Base-by-base conservation (phyloP, 2,329 filamentous ascomycete species). In the Claviceps sp. region DNA sequence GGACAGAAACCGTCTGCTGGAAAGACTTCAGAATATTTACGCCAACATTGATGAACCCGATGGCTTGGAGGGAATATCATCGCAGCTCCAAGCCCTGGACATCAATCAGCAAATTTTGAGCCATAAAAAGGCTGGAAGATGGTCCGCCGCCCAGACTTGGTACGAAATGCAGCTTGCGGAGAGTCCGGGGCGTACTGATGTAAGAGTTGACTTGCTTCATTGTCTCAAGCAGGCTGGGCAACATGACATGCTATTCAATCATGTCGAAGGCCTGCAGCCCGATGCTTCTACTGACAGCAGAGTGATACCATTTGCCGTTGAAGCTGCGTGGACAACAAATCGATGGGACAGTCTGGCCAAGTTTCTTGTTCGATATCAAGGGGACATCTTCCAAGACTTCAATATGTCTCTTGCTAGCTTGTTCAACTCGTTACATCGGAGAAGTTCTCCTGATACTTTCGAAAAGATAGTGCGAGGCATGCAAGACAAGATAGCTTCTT, bases 11-110 rank as follows among this genome's bases (percentile, higher is more conserved):
- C 75, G 80, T 24, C 74, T 93, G 4, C 78, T 94, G 54, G 81
- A 88, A 58, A 81, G 84, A 55, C 72, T 98, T 24, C 91, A 97
- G 62, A 84, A 91, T 50, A 95, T 98, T 18, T 99, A 98, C 66
- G 88, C 88, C 1, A 86, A 96, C 60, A 97, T 99, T 55, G 93
- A 99, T 62, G 93, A 99, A 60, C 94, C 93, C 0, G 93, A 99
- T 66, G 90, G 91, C 1, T 83, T 98, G 37, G 90, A 97, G 63
- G 93, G 93, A 2, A 91, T 98, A 55, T 95, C 91, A 1, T 82
- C 88, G 20, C 86, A 93, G 63, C 73, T 97, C 3, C 85, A 86
- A 54, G 81, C 89, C 11, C 72, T 97, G n/a, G 87, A 94, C 58
- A 84, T 96, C 48, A 86, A 95, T 55, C 91, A 96, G 64, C 90